phyloP scores from a whole-genome alignment of 1,139 yeast species.

The Hansenula sp. region DNA sequence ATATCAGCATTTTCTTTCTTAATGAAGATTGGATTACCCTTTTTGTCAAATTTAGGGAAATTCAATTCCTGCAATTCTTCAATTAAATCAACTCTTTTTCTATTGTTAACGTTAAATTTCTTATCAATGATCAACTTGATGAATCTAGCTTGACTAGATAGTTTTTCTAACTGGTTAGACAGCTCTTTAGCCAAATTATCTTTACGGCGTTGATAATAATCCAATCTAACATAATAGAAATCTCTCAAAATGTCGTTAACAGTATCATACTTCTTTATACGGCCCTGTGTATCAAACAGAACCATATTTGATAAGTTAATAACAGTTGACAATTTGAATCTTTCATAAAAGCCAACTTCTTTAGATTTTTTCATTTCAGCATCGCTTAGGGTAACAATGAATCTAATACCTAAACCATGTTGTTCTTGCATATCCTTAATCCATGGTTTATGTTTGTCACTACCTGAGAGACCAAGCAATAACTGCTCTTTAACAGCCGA shows the following conservation, averaged over 20 bases:
- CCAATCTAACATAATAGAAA: constrained; percentile 82
- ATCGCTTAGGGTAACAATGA: constrained; percentile 66
- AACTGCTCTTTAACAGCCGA: constrained; percentile 82
- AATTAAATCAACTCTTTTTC: constrained; percentile 62
- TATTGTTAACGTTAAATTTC: constrained; percentile 67
- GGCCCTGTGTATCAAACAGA: constrained; percentile 90
- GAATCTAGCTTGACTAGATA: constrained; percentile 85
- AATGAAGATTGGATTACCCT: constrained; percentile 53
- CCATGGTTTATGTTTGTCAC: constrained; percentile 74
- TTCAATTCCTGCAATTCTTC: constrained; percentile 56
- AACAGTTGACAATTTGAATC: constrained; percentile 72
- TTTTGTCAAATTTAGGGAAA: constrained; percentile 74
- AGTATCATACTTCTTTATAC: constrained; percentile 76
- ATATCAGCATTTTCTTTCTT: constrained; percentile 32
- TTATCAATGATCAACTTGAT: constrained; percentile 85
- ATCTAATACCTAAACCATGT: constrained; percentile 77
- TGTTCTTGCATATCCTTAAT: constrained; percentile 95
- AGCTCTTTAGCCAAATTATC: constrained; percentile 69
- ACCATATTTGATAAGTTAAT: constrained; percentile 86
- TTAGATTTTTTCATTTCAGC: constrained; percentile 84
- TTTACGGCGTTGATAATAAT: constrained; percentile 87
- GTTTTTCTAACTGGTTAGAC: constrained; percentile 69
- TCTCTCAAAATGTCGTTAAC: constrained; percentile 79
- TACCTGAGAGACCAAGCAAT: constrained; percentile 68
- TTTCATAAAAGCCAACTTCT: constrained; percentile 71